Percentiles rank a stretch among this genome's conserved stretches.
Conservation (phyloP, 2,329 filamentous ascomycete genomes). For the Albophoma yamanashiensis region DNA sequence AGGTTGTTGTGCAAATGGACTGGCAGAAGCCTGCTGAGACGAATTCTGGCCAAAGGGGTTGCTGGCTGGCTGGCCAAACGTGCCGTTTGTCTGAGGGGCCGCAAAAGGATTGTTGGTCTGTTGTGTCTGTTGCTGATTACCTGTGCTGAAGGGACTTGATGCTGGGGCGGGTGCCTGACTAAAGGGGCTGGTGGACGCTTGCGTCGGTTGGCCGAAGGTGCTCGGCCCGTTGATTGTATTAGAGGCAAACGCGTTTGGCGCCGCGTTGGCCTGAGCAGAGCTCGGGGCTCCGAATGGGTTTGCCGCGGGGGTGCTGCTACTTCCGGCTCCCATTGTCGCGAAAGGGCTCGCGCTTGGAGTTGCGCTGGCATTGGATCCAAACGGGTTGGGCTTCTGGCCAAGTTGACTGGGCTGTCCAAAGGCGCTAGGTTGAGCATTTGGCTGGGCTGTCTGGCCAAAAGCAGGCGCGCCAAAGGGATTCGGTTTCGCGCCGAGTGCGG, state of each 20-base stretch:
- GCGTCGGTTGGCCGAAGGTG: constrained; percentile 12
- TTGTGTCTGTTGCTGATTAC: constrained; percentile 7
- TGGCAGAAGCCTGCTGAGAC: constrained; percentile 1
- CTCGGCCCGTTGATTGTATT: constrained; percentile 4
- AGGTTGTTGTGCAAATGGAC: constrained; percentile 14
- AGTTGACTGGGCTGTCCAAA: constrained; percentile 25
- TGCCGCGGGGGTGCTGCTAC: constrained; percentile 9
- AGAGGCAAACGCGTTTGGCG: constrained; percentile 6
- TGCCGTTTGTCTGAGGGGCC: constrained; percentile 5
- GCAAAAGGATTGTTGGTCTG: constrained; percentile 15
- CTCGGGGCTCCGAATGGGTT: constrained; percentile 18
- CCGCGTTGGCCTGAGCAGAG: constrained; percentile 3
- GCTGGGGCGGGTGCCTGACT: constrained; percentile 12
- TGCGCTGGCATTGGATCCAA: constrained; percentile 12
- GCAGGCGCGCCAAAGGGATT: constrained; percentile 23
- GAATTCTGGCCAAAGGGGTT: constrained; percentile 3
- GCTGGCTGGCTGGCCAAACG: constrained; percentile 5
- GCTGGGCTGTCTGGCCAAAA: constrained; percentile 24
- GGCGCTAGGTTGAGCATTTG: constrained; percentile 12
- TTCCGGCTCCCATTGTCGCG: constrained; percentile 8
- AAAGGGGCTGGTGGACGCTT: constrained; percentile 11
- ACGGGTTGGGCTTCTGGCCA: constrained; percentile 27
- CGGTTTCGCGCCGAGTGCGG: constrained; percentile 18
- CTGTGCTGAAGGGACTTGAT: constrained; percentile 16
- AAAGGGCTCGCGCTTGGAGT: constrained; percentile 13